phyloP scores from a whole-genome alignment of 2,329 filamentous ascomycete genomes.

The Aureobasidium melanogenum region DNA sequence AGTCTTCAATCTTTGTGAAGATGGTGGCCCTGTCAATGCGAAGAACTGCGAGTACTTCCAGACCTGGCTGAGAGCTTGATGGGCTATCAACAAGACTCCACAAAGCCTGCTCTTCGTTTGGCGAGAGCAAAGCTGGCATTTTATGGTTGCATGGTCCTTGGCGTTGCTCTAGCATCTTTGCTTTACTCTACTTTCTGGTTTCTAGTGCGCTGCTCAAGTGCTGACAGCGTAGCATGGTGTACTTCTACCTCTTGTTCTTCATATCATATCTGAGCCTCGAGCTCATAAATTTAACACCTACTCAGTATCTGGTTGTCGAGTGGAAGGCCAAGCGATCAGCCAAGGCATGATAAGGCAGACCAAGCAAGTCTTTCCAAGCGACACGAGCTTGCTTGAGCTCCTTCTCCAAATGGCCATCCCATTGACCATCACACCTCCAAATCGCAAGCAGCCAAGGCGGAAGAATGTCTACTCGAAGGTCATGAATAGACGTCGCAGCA shows the following conservation, averaged over 20 bases:
- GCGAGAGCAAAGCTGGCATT: background rate
- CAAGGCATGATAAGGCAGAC: background rate
- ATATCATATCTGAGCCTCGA: background rate
- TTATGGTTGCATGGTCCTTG: background rate
- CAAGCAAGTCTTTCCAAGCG: background rate
- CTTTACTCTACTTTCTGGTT: background rate
- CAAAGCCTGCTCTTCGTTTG: background rate
- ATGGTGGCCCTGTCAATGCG: constrained; percentile 82
- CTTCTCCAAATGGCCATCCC: background rate
- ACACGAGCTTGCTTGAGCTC: background rate
- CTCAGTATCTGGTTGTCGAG: background rate
- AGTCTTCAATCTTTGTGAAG: constrained; percentile 84
- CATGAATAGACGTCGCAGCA: background rate
- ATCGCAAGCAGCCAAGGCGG: background rate
- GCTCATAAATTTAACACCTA: background rate
- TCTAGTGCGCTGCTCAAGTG: constrained; percentile 10
- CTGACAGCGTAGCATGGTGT: constrained; percentile 6
- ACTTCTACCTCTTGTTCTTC: background rate
- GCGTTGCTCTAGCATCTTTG: background rate
- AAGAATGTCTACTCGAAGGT: background rate
- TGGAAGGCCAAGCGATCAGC: background rate
- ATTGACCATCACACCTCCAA: background rate
- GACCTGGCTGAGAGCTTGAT: constrained; percentile 56
- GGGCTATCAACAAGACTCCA: too few relatives aligned
- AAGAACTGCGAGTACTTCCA: constrained; percentile 88